Conservation (phyloP, 768 basidiomycete genomes). For the Leccinum disarticulatum region DNA sequence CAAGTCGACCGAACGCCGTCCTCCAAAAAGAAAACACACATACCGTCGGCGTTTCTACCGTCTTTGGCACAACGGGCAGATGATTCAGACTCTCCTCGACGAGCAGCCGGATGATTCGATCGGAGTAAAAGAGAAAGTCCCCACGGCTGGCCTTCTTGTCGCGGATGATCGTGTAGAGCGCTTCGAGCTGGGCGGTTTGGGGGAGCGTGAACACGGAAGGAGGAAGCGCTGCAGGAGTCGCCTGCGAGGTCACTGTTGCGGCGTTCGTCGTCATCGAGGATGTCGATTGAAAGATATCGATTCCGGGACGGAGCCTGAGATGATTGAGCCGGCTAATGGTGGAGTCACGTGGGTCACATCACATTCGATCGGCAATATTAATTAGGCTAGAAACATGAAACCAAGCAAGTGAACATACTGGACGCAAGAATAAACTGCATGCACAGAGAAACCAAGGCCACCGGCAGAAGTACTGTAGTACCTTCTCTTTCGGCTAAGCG, state of each 20-base stretch:
- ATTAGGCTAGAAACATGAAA: too few species aligned
- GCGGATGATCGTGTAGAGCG: slow-evolving; percentile 92
- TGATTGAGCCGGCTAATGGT: too few species aligned
- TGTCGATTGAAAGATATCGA: not conserved
- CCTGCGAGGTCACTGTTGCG: slow-evolving; percentile 30
- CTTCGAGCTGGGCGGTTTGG: slow-evolving; percentile 91
- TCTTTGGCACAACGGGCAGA: slow-evolving; percentile 72
- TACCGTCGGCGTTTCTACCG: slow-evolving; percentile 81
- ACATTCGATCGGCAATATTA: too few species aligned
- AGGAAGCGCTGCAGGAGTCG: slow-evolving; percentile 48
- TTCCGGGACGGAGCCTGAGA: not conserved
- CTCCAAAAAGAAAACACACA: slow-evolving; percentile 22
- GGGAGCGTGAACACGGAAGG: slow-evolving; percentile 86
- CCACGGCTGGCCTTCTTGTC: slow-evolving; percentile 85
- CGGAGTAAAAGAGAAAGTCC: slow-evolving; percentile 95
- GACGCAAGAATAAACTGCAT: too few species aligned
- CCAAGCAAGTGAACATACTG: too few species aligned
- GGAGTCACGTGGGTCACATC: not conserved
- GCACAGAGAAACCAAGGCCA: too few species aligned
- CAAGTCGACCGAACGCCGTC: not conserved
- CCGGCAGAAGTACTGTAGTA: too few species aligned
- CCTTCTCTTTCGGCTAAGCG: too few species aligned
- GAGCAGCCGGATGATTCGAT: slow-evolving; percentile 83
- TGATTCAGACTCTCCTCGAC: slow-evolving; percentile 90
- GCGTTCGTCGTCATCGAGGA: slow-evolving; percentile 16